Evolutionary conservation across 352 stramenopile species (phyloP).

Genomic region (Blastocystis sp.): DNA sequence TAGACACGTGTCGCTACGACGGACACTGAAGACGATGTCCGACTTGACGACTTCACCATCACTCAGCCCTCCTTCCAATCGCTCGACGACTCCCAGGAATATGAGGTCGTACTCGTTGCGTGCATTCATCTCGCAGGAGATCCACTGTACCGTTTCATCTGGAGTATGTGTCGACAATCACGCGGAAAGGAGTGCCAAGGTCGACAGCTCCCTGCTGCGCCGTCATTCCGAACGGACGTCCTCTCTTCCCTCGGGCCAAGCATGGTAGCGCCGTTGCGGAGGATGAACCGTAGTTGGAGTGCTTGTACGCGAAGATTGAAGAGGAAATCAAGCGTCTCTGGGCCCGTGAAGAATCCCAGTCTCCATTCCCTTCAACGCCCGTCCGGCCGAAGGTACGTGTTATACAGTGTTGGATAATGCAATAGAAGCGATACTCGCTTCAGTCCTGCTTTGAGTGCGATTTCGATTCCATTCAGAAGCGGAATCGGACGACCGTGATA

Average conservation of each 20-base stretch:
- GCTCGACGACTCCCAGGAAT: conserved; percentile 17
- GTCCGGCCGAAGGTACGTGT: not conserved
- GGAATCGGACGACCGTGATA: not conserved
- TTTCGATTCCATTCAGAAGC: not conserved
- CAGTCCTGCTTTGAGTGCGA: not conserved
- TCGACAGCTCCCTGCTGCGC: not conserved
- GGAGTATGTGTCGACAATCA: too few relatives aligned
- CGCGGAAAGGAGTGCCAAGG: not conserved
- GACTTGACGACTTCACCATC: conserved; percentile 2
- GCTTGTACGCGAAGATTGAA: not conserved
- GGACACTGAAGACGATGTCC: not conserved
- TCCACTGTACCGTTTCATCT: too few relatives aligned
- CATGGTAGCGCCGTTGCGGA: not conserved
- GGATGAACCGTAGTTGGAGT: not conserved
- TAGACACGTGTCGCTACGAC: too few relatives aligned
- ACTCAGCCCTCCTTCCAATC: conserved; percentile 37
- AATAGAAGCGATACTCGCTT: not conserved
- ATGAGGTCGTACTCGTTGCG: too few relatives aligned
- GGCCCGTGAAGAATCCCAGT: not conserved
- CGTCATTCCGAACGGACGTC: not conserved
- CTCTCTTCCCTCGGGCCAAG: not conserved
- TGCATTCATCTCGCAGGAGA: too few relatives aligned
- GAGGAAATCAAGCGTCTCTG: not conserved
- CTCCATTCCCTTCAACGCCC: not conserved
- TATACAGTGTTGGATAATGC: not conserved